Evolutionary conservation across 129 eudicot species (phyloP).

Genomic region (Centrapalus pauciflorus): DNA sequence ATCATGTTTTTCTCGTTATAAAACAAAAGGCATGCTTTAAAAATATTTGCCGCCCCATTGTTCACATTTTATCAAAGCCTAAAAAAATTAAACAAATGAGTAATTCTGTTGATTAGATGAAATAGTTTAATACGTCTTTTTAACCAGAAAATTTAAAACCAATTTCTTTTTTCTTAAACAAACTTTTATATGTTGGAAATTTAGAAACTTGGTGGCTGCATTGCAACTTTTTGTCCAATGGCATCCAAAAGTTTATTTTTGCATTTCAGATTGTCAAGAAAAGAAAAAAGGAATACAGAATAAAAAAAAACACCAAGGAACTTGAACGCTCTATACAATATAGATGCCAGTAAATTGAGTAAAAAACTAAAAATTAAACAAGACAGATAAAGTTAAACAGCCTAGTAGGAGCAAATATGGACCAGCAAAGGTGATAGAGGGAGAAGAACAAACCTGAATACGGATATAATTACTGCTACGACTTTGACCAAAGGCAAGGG

Average conservation of each 20-base stretch:
- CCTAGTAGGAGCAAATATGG: not conserved
- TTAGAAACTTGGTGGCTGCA: not conserved
- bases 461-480: constrained; percentile 67
- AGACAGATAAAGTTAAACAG: not conserved
- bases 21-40: too few relatives aligned
- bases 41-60: not conserved
- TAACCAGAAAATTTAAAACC: not conserved
- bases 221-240: constrained; percentile 11
- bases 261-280: not conserved
- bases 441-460: constrained; percentile 43
- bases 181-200: not conserved
- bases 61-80: not conserved
- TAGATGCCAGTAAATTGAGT: not conserved
- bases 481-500: constrained; percentile 64
- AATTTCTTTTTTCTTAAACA: not conserved
- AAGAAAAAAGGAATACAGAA: not conserved
- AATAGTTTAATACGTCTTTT: not conserved
- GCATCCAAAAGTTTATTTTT: not conserved
- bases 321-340: not conserved
- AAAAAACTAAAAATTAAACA: not conserved
- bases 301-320: not conserved
- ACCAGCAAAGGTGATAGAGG: not conserved
- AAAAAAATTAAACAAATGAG: not conserved
- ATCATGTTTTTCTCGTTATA: too few relatives aligned
- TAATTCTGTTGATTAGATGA: not conserved